These are phyloP conservation scores for Vachellia collinsii DNA, from an alignment of 306 rosid species.

Conservation along the genomic window DNA sequence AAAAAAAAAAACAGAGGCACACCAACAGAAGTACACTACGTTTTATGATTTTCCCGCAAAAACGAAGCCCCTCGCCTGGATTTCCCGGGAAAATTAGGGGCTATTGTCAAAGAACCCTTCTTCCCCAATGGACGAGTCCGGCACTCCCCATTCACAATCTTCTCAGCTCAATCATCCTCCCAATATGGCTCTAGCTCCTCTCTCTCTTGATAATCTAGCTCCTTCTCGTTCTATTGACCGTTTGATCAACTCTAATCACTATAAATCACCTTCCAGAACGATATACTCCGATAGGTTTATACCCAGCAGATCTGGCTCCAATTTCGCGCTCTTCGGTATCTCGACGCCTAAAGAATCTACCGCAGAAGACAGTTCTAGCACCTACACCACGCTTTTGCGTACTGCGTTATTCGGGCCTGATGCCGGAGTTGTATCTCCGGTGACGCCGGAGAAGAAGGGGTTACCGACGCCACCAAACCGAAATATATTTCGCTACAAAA, in stretches of 20 bases:
- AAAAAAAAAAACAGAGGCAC: not conserved
- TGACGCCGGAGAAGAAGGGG: constrained; percentile 68
- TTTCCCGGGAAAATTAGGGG: constrained; percentile 61
- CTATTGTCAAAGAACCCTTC: not conserved
- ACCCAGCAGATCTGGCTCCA: constrained; percentile 92
- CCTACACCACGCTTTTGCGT: constrained; percentile 76
- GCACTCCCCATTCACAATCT: constrained; percentile 47
- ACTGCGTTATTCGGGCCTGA: constrained; percentile 85
- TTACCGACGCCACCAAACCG: constrained; percentile 60
- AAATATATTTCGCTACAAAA: constrained; percentile 91
- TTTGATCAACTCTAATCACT: constrained; percentile 73
- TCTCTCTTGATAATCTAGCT: constrained; percentile 45
- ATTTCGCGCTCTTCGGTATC: constrained; percentile 78
- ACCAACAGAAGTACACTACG: not conserved
- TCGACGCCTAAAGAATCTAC: constrained; percentile 46
- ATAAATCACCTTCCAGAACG: constrained; percentile 73
- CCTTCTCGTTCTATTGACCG: constrained; percentile 77
- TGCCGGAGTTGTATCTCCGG: constrained; percentile 59
- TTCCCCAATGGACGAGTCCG: constrained; percentile 57
- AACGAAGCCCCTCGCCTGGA: not conserved
- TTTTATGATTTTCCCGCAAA: not conserved
- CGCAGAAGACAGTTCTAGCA: constrained; percentile 62
- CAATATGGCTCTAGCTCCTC: constrained; percentile 43
- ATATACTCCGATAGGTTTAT: constrained; percentile 95
- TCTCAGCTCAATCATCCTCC: constrained; percentile 51